phyloP scores from a whole-genome alignment of 1,284 basidiomycete genomes.

The Cerrena zonata region DNA sequence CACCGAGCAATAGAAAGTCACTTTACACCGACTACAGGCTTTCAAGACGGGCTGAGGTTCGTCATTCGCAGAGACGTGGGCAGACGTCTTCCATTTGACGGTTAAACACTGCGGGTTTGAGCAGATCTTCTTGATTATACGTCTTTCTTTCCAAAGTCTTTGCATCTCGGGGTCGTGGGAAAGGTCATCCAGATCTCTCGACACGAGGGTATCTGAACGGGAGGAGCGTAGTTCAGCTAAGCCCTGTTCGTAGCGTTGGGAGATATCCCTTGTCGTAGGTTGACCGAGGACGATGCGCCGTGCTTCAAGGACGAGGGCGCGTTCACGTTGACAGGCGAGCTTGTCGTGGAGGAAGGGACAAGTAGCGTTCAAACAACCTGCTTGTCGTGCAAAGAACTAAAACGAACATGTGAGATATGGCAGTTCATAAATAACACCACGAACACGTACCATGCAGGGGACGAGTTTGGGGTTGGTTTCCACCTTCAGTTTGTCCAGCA shows the following conservation, averaged over 20 bases:
- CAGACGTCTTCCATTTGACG: constrained; percentile 1
- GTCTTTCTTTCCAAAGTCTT: constrained; percentile 6
- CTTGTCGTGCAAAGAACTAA: constrained; percentile 20
- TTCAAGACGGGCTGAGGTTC: constrained; percentile 11
- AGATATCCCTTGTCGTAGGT: constrained; percentile 9
- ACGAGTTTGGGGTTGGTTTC: constrained; percentile 14
- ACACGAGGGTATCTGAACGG: not conserved
- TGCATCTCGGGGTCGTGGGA: not conserved
- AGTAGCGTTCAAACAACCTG: constrained; percentile 18
- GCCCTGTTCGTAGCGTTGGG: not conserved
- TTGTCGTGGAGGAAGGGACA: constrained; percentile 24
- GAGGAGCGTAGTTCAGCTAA: not conserved
- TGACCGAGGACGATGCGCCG: constrained; percentile 12
- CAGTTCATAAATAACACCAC: not conserved
- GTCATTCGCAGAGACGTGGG: not conserved
- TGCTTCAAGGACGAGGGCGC: constrained; percentile 11
- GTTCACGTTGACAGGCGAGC: constrained; percentile 9
- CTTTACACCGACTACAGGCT: constrained; percentile 16
- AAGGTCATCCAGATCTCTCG: not conserved
- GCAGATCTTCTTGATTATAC: constrained; percentile 13
- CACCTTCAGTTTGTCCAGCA: constrained; percentile 15
- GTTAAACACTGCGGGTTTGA: constrained; percentile 17
- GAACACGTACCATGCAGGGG: constrained; percentile 20
- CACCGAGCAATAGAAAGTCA: constrained; percentile 21
- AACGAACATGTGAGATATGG: not conserved